Percentiles rank a stretch among this genome's conserved stretches.
Evolutionary conservation across 2,329 filamentous ascomycete genomes (phyloP).

Genomic region (Colletotrichum sp.): DNA sequence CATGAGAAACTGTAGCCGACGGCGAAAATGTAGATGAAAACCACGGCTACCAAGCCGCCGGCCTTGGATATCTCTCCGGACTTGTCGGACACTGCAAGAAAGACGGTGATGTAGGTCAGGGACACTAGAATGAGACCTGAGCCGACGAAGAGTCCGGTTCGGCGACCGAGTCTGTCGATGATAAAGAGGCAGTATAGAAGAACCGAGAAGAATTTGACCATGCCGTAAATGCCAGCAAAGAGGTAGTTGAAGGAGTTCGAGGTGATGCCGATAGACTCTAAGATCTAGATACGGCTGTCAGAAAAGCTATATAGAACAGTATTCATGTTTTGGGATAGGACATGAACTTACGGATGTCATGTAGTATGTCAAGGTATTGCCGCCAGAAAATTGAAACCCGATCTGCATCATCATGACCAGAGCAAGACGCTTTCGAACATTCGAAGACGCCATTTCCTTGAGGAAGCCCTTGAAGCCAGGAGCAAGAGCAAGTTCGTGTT

Average conservation of each 20-base stretch:
- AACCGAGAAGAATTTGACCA: neutral
- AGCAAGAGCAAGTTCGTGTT: neutral
- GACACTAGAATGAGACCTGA: neutral
- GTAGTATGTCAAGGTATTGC: neutral
- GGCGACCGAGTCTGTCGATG: neutral
- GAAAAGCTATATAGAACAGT: no score
- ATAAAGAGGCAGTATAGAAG: neutral
- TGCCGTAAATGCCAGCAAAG: neutral
- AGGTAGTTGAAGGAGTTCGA: neutral
- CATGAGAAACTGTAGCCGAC: neutral
- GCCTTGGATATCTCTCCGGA: neutral
- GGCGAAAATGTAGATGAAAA: neutral
- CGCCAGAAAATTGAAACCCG: neutral
- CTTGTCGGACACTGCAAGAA: accelerated
- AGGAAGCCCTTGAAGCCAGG: neutral
- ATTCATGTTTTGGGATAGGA: no score
- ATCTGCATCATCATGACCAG: neutral
- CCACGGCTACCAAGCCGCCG: neutral
- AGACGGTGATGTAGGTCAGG: neutral
- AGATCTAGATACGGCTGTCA: no score
- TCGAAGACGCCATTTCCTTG: neutral
- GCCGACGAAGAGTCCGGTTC: neutral
- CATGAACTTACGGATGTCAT: neutral
- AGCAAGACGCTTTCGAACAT: neutral
- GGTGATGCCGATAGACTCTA: neutral